Evolutionary conservation across 306 rosid genomes (phyloP), one percentile per base, ranked within the genome.

Genomic region (Dalbergia cochinchinensis): DNA sequence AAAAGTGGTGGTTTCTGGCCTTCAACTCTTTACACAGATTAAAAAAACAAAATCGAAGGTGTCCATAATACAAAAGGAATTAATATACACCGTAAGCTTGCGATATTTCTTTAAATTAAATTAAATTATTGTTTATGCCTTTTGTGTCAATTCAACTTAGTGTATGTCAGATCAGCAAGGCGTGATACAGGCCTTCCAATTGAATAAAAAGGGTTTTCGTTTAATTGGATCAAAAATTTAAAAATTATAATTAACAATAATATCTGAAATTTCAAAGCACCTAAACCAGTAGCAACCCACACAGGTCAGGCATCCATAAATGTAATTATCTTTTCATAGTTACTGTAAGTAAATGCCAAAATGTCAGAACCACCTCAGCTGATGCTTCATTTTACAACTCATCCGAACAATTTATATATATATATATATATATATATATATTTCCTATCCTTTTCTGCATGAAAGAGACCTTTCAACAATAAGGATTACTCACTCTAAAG

Each of bases 141-240:
- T 69, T 45, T 7, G 34, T 45, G 44, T 15, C 4, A 9, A 19
- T 37, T 66, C 58, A 68, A 44, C 9, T 26, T 69, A 62, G 47
- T 6, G 42, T 42, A 8, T 1, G 53, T 11, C 53, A 73, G 80
- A 73, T 66, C 73, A 73, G 47, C 77, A 19, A 58, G 61, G 76
- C 82, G 58, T 58, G 81, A 69, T 45, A 16, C 59, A 19, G 64
- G 81, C 81, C 13, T 19, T 33, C 19, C 26, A 19, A 59, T 42
- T 8, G 66, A 65, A 72, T 57, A 63, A 6, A 35, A 11, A 72
- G 65, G 47, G 2, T 35, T 64, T 35, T 20, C 3, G 12, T 73
- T 61, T 8, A 5, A 2, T 34, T 5, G 53, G 48, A 48, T 12
- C 50, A 13, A 31, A 78, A n/a, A 55, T 58, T 20, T 42, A 8